A percentile compares a stretch with the other conserved stretches of the same genome.
Conservation (phyloP, 148 eudicot species). For the Oxyria digyna region DNA sequence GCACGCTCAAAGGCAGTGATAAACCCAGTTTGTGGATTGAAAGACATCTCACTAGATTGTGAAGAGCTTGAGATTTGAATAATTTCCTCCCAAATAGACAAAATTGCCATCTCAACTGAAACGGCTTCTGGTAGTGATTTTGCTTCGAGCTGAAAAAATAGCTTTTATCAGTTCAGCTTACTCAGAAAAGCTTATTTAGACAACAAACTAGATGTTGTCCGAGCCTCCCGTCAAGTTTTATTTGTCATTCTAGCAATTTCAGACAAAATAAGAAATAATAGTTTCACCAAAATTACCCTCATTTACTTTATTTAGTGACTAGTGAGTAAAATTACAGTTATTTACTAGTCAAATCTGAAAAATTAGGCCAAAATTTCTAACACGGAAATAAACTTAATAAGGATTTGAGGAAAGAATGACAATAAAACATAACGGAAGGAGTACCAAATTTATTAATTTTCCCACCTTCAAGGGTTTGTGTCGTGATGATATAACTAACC, state of each 20-base stretch:
- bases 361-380: too few species aligned
- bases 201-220: background rate
- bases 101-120: constrained; percentile 32
- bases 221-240: too few species aligned
- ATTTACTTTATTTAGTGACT: too few species aligned
- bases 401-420: too few species aligned
- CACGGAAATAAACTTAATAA: too few species aligned
- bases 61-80: constrained; percentile 21
- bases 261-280: too few species aligned
- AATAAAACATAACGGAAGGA: too few species aligned
- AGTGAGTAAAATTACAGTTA: too few species aligned
- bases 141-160: constrained; percentile 24
- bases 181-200: background rate
- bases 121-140: constrained; percentile 30
- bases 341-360: too few species aligned
- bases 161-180: background rate
- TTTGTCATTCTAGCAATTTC: too few species aligned
- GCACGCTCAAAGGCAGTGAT: constrained; percentile 30
- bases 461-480: background rate
- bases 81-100: constrained; percentile 36
- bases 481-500: background rate
- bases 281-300: too few species aligned
- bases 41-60: constrained; percentile 9
- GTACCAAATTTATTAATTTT: background rate
- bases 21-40: constrained; percentile 19